Evolutionary conservation across 805 yeast genomes (phyloP).

Genomic region (Zygosaccharomyces siamensis): DNA sequence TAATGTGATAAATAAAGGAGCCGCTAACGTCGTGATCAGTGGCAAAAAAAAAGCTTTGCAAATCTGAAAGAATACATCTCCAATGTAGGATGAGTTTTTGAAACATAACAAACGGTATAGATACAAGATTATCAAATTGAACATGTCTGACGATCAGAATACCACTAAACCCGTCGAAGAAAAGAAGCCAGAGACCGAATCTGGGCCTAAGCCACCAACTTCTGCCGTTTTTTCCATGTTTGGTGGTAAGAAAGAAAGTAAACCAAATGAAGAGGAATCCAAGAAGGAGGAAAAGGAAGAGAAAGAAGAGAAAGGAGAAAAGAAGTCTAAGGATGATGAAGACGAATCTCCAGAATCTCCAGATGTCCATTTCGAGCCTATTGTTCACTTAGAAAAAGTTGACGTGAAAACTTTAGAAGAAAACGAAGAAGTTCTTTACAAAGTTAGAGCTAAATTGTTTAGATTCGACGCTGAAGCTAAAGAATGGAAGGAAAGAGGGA

Average conservation of each 20-base stretch:
- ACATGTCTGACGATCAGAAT: conserved; percentile 23
- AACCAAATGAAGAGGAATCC: conserved; percentile 39
- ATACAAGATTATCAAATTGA: background rate
- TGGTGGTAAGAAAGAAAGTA: conserved; percentile 81
- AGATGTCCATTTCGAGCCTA: conserved; percentile 89
- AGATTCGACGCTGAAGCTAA: conserved; percentile 76
- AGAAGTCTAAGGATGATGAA: conserved; percentile 32
- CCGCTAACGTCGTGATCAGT: conserved; percentile 6
- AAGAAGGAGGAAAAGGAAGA: conserved; percentile 26
- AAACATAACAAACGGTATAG: background rate
- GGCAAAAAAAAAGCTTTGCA: conserved; percentile 1
- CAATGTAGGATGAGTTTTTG: background rate
- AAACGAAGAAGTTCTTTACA: conserved; percentile 74
- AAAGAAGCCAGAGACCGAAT: conserved; percentile 26
- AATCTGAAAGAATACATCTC: background rate
- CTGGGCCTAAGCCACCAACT: conserved; percentile 53
- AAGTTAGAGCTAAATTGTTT: conserved; percentile 92
- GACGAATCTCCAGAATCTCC: conserved; percentile 40
- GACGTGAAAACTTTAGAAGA: conserved; percentile 96
- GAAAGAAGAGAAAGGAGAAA: conserved; percentile 24
- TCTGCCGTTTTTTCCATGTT: conserved; percentile 90
- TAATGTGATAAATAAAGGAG: background rate
- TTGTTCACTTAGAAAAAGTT: conserved; percentile 90
- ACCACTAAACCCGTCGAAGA: conserved; percentile 20
- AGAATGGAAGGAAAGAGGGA: conserved; percentile 99